phyloP scores from a whole-genome alignment of 495 filamentous ascomycete species.

The Talaromyces wortmannii region DNA sequence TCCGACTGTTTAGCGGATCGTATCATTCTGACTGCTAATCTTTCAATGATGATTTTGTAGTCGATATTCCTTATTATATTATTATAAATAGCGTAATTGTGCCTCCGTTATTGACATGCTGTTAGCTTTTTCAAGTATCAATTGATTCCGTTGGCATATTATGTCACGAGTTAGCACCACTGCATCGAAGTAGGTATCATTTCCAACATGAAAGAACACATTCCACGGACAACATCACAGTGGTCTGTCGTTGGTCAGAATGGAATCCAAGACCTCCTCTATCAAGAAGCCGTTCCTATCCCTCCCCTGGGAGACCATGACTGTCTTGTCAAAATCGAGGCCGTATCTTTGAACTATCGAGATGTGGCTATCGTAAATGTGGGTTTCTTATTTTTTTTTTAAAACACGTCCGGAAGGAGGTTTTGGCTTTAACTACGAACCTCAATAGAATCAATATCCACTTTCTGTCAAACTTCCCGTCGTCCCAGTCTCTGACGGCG shows the following conservation, averaged over 20 bases:
- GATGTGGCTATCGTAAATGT: conserved; percentile 59
- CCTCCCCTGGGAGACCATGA: conserved; percentile 46
- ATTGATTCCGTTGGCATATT: no score
- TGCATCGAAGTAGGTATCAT: no score
- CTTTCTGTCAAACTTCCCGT: background rate
- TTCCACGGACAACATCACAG: background rate
- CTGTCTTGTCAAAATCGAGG: conserved; percentile 57
- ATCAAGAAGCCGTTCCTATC: background rate
- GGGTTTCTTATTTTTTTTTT: background rate
- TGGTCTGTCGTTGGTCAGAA: background rate
- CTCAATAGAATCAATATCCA: background rate
- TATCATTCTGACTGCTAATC: no score
- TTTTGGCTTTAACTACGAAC: background rate
- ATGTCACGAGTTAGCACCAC: no score
- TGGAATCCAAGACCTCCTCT: background rate
- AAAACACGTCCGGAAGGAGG: background rate
- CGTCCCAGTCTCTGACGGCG: conserved; percentile 20
- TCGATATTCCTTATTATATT: no score
- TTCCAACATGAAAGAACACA: background rate
- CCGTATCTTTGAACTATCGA: conserved; percentile 66
- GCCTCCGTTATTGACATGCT: no score
- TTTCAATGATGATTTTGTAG: no score
- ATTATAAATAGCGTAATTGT: no score
- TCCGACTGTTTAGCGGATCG: no score
- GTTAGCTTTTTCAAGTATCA: no score